Conservation (phyloP, 129 eudicot genomes). For the Escallonia rubra region DNA sequence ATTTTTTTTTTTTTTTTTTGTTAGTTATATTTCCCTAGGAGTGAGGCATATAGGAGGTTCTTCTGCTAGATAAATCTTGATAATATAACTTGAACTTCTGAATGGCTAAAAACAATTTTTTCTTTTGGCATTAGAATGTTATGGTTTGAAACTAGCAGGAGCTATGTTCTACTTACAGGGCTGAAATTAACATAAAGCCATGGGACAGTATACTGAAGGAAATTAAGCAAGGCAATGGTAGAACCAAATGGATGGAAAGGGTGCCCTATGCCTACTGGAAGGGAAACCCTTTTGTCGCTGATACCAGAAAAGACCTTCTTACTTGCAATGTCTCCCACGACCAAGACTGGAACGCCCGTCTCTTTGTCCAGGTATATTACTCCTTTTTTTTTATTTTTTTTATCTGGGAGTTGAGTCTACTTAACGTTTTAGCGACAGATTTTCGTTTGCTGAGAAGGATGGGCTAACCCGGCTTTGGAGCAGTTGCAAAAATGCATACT, state of each 20-base stretch:
- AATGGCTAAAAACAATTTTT: no score
- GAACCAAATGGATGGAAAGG: constrained; percentile 26
- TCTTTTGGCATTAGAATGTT: no score
- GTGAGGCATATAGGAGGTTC: no score
- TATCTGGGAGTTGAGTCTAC: background rate
- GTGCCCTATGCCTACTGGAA: constrained; percentile 34
- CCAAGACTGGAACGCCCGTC: constrained; percentile 23
- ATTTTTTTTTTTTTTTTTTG: no score
- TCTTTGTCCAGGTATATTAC: constrained; percentile 17
- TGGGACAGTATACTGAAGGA: constrained; percentile 21
- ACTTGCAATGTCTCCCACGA: constrained; percentile 26
- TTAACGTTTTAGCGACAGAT: no score
- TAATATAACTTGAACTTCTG: no score
- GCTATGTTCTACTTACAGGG: background rate
- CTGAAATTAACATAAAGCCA: constrained; percentile 22
- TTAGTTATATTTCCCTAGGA: no score
- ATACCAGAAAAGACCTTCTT: constrained; percentile 15
- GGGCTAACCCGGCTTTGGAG: background rate
- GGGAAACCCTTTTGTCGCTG: constrained; percentile 27
- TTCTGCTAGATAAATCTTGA: no score
- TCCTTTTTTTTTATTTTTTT: background rate
- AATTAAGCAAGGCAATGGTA: constrained; percentile 28
- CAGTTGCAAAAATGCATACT: no score
- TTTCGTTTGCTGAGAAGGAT: no score
- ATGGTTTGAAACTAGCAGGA: no score